Evolutionary conservation across 2,329 filamentous ascomycete species (phyloP).

Genomic region (Fusarium sororula): DNA sequence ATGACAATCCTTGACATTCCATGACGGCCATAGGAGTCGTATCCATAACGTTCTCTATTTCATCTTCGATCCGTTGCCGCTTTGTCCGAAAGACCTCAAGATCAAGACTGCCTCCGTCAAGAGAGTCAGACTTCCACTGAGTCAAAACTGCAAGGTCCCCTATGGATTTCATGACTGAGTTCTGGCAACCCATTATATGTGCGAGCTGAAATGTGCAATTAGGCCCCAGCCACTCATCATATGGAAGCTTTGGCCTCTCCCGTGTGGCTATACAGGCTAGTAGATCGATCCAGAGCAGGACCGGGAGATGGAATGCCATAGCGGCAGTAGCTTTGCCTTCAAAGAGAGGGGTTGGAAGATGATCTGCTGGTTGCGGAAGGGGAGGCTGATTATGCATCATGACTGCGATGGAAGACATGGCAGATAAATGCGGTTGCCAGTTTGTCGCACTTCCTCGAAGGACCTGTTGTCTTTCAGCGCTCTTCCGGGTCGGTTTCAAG

Average conservation of each 20-base stretch:
- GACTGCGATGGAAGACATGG: background rate
- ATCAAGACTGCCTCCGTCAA: accelerated
- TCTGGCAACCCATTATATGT: background rate
- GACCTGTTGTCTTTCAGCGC: background rate
- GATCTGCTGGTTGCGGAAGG: background rate
- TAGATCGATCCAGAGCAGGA: background rate
- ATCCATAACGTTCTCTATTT: background rate
- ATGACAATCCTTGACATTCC: accelerated
- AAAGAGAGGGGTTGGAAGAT: background rate
- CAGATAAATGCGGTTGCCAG: background rate
- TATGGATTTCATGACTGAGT: background rate
- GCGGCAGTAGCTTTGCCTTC: background rate
- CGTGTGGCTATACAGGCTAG: background rate
- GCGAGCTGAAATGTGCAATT: background rate
- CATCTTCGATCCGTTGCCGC: background rate
- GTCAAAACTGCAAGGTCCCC: background rate
- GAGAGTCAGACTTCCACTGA: accelerated
- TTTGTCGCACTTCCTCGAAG: background rate
- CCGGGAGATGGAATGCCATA: background rate
- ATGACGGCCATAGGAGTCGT: background rate
- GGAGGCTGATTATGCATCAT: background rate
- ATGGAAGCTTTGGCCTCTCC: background rate
- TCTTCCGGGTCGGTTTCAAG: accelerated
- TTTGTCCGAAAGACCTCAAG: accelerated
- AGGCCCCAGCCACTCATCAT: background rate